Evolutionary conservation across 768 basidiomycete genomes (phyloP).

Genomic region (Trametes meyenii): DNA sequence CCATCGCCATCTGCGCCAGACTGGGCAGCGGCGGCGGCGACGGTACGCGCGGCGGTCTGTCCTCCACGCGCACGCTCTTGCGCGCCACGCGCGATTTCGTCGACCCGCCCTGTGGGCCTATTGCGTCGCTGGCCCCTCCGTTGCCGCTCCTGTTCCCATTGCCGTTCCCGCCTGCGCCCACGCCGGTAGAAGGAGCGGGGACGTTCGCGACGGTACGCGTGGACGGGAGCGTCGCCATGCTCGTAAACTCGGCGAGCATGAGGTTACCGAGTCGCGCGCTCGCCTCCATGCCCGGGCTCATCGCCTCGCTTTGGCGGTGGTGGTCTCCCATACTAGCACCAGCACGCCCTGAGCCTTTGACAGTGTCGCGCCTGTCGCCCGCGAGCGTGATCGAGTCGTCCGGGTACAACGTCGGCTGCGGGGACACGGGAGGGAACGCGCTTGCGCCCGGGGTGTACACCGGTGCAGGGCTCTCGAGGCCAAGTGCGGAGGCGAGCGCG

Average conservation of each 20-base stretch:
- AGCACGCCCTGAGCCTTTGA: conserved; percentile 10
- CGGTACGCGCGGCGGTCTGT: conserved; percentile 78
- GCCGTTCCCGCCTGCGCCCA: conserved; percentile 30
- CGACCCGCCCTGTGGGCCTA: not conserved
- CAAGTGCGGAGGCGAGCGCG: conserved; percentile 44
- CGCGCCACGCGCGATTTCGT: conserved; percentile 7
- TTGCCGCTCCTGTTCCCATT: not conserved
- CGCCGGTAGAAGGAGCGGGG: conserved; percentile 24
- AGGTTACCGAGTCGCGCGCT: conserved; percentile 55
- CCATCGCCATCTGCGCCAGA: conserved; percentile 75
- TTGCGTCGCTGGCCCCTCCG: no score
- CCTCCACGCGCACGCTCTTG: conserved; percentile 41
- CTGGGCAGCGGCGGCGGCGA: conserved; percentile 76
- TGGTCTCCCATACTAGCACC: conserved; percentile 15
- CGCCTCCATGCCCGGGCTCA: conserved; percentile 43
- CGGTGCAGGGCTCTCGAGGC: conserved; percentile 33
- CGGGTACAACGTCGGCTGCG: conserved; percentile 67
- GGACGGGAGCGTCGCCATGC: conserved; percentile 36
- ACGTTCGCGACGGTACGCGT: conserved; percentile 40
- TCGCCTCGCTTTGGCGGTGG: conserved; percentile 37
- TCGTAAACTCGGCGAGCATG: conserved; percentile 61
- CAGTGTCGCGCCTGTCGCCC: conserved; percentile 34
- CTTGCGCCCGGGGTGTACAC: not conserved
- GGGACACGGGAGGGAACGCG: conserved; percentile 43
- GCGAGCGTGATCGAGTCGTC: conserved; percentile 73